Evolutionary conservation across 2,329 filamentous ascomycete species (phyloP).

Genomic region (Colletotrichum somersetense): DNA sequence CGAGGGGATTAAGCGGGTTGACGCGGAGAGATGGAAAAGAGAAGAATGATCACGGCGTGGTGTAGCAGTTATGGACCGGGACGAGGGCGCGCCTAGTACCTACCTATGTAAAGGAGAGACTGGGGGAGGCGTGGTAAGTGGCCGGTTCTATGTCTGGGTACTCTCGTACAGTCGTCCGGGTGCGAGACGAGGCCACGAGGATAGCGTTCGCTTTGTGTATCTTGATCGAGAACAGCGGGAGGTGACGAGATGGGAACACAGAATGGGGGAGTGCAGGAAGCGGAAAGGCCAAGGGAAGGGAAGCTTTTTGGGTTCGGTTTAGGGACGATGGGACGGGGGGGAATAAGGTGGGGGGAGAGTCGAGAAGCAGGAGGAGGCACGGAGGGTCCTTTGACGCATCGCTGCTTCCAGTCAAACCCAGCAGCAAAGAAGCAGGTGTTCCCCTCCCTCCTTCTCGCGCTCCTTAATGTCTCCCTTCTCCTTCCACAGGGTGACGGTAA

Average conservation of each 20-base stretch:
- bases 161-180: conserved; percentile 29
- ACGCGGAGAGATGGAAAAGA: conserved; percentile 18
- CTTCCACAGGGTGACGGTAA: conserved; percentile 27
- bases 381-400: conserved; percentile 36
- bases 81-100: conserved; percentile 22
- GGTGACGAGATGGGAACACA: conserved; percentile 29
- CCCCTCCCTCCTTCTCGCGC: conserved; percentile 22
- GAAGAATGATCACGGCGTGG: conserved; percentile 31
- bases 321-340: conserved; percentile 35
- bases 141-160: conserved; percentile 21
- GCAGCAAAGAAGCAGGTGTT: conserved; percentile 22
- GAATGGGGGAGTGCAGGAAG: conserved; percentile 29
- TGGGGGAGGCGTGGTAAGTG: conserved; percentile 25
- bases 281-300: conserved; percentile 41
- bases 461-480: conserved; percentile 19
- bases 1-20: conserved; percentile 10
- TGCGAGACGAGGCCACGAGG: conserved; percentile 29
- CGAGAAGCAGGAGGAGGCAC: conserved; percentile 21
- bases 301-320: conserved; percentile 43
- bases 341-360: conserved; percentile 30
- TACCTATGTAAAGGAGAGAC: conserved; percentile 23
- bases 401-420: conserved; percentile 40
- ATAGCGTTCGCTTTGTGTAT: conserved; percentile 30
- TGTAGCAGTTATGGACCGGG: conserved; percentile 7
- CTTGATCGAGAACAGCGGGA: conserved; percentile 15